Conservation (phyloP, 2,329 filamentous ascomycete genomes). For the Fonsecaea erecta region DNA sequence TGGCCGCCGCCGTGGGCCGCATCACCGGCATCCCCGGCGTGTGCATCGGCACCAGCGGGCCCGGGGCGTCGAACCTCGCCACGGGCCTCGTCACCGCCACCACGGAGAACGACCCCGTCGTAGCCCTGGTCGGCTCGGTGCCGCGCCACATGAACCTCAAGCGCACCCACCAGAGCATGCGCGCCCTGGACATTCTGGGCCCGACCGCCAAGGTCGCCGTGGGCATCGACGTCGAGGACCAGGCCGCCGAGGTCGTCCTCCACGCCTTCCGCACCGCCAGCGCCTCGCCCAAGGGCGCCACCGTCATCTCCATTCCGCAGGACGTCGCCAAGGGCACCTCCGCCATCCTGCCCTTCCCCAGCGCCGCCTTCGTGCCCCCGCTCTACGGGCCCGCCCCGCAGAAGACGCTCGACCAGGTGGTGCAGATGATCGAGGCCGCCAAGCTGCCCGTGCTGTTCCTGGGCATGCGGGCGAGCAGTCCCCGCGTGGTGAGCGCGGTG, state of each 20-base stretch:
- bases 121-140: slow-evolving; percentile 56
- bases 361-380: slow-evolving; percentile 48
- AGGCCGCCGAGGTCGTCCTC: slow-evolving; percentile 55
- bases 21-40: slow-evolving; percentile 55
- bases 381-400: slow-evolving; percentile 48
- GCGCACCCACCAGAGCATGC: slow-evolving; percentile 55
- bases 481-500: slow-evolving; percentile 49
- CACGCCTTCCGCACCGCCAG: slow-evolving; percentile 52
- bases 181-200: slow-evolving; percentile 50
- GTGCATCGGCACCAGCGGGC: slow-evolving; percentile 55
- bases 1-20: slow-evolving; percentile 54
- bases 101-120: slow-evolving; percentile 54
- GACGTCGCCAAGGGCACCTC: slow-evolving; percentile 51
- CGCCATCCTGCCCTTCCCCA: slow-evolving; percentile 47
- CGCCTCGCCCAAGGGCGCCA: slow-evolving; percentile 49
- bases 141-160: slow-evolving; percentile 51
- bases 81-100: slow-evolving; percentile 55
- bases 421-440: slow-evolving; percentile 43
- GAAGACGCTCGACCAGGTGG: slow-evolving; percentile 43
- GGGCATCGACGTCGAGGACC: slow-evolving; percentile 53
- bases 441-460: slow-evolving; percentile 53
- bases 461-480: slow-evolving; percentile 50
- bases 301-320: slow-evolving; percentile 52
- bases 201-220: slow-evolving; percentile 52
- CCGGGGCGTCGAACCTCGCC: slow-evolving; percentile 54